Percentiles rank a stretch among this genome's conserved stretches.
phyloP scores from a whole-genome alignment of 2,329 filamentous ascomycete species.

The Claviceps humidiphila region DNA sequence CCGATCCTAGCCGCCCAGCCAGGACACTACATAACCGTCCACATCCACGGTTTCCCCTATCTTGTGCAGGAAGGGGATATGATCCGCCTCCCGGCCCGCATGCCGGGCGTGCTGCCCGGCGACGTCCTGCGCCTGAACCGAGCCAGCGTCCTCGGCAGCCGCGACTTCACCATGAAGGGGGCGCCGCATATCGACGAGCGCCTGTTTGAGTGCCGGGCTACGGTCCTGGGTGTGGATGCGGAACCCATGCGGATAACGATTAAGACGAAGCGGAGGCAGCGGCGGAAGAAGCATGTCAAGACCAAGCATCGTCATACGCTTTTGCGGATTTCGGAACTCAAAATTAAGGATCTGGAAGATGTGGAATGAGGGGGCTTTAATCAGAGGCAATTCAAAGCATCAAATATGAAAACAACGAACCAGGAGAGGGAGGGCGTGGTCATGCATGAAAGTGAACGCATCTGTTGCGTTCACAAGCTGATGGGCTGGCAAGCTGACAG shows the following conservation, averaged over 20 bases:
- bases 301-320: slow-evolving; percentile 91
- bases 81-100: slow-evolving; percentile 65
- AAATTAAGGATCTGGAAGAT: slow-evolving; percentile 38
- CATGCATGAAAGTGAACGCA: neutral
- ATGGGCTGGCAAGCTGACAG: no score
- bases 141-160: slow-evolving; percentile 66
- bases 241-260: slow-evolving; percentile 65
- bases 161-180: slow-evolving; percentile 82
- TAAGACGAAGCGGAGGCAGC: slow-evolving; percentile 69
- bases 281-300: slow-evolving; percentile 59
- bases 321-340: slow-evolving; percentile 70
- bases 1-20: slow-evolving; percentile 62
- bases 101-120: slow-evolving; percentile 63
- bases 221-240: slow-evolving; percentile 71
- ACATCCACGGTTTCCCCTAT: slow-evolving; percentile 70
- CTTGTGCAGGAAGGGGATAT: slow-evolving; percentile 65
- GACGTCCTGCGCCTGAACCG: slow-evolving; percentile 82
- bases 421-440: no score
- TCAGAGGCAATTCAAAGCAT: no score
- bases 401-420: no score
- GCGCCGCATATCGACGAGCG: slow-evolving; percentile 70
- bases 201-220: slow-evolving; percentile 73
- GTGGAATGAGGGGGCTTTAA: slow-evolving; percentile 12
- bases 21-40: slow-evolving; percentile 63
- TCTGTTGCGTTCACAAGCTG: neutral